Evolutionary conservation across 345 rosid species (phyloP).

Genomic region (Acer saccharum): DNA sequence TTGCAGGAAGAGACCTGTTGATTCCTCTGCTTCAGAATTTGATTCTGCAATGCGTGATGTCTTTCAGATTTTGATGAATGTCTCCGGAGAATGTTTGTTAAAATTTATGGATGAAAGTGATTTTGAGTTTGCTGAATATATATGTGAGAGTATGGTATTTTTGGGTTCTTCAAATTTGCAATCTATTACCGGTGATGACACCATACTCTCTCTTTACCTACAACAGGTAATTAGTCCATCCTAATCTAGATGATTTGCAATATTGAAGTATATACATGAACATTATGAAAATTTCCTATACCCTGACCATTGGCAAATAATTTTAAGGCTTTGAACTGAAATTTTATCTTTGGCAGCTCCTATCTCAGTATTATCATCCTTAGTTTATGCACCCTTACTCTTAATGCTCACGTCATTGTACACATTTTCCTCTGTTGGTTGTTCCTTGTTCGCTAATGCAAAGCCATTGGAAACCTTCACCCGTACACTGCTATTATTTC

Average conservation of each 20-base stretch:
- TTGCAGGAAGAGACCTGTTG: conserved; percentile 80
- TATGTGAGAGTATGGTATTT: conserved; percentile 89
- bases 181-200: conserved; percentile 60
- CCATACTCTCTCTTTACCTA: conserved; percentile 54
- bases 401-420: not conserved
- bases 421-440: not conserved
- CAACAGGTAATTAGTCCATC: conserved; percentile 63
- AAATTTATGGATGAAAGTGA: conserved; percentile 80
- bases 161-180: conserved; percentile 84
- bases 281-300: not conserved
- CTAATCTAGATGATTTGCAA: not conserved
- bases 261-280: not conserved
- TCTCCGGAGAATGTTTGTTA: conserved; percentile 64
- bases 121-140: conserved; percentile 74
- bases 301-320: too few species aligned
- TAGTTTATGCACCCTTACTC: not conserved
- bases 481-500: too few species aligned
- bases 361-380: not conserved
- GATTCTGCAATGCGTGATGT: conserved; percentile 73
- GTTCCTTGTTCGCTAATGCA: too few species aligned
- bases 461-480: too few species aligned
- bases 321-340: too few species aligned
- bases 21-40: conserved; percentile 69
- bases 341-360: not conserved
- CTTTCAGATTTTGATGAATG: conserved; percentile 78